phyloP scores from a whole-genome alignment of 257 asterid species.

The Solanum sitiens region DNA sequence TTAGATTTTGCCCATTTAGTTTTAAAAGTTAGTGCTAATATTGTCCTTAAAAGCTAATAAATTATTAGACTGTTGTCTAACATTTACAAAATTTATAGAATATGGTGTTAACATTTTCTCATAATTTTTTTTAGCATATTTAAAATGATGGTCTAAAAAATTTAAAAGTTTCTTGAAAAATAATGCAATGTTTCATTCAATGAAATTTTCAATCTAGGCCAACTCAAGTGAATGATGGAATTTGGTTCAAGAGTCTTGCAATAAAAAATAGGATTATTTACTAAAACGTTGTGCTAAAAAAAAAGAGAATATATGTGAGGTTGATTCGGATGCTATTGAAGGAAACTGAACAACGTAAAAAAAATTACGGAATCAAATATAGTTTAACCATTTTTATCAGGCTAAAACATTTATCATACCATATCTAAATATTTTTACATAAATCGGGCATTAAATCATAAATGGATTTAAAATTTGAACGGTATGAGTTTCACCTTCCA shows the following conservation, averaged over 20 bases:
- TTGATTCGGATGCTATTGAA: rapidly evolving
- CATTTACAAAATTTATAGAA: neutral
- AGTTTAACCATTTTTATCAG: neutral
- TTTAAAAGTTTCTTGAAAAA: rapidly evolving
- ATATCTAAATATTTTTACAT: neutral
- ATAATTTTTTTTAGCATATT: neutral
- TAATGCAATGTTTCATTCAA: rapidly evolving
- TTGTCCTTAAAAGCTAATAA: neutral
- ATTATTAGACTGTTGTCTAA: neutral
- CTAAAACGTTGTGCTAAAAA: neutral
- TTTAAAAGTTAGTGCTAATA: neutral
- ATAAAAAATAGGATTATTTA: neutral
- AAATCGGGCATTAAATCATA: neutral
- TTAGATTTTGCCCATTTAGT: neutral
- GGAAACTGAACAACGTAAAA: no score
- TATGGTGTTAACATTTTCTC: neutral
- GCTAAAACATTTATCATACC: neutral
- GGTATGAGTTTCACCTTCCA: neutral
- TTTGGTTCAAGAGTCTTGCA: neutral
- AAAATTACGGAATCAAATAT: neutral
- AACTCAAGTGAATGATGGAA: neutral
- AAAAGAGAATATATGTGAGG: neutral
- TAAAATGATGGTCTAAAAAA: neutral
- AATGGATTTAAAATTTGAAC: neutral
- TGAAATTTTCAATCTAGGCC: rapidly evolving